Evolutionary conservation across 805 yeast species (phyloP).

Genomic region (Candida qinlingensis): DNA sequence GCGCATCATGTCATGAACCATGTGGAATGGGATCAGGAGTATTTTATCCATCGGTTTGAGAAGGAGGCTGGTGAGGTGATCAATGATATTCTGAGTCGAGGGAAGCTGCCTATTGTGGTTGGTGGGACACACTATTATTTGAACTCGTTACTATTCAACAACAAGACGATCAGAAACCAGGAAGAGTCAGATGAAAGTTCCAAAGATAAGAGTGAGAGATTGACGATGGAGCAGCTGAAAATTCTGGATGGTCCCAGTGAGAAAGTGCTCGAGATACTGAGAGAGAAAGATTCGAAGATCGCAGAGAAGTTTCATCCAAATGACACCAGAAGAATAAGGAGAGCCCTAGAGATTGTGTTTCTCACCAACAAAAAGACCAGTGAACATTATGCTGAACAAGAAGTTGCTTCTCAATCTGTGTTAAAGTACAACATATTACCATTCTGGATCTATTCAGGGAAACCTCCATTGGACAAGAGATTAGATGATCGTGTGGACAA

Average conservation of each 20-base stretch:
- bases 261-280: slow-evolving; percentile 42
- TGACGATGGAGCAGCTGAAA: slow-evolving; percentile 29
- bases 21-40: slow-evolving; percentile 73
- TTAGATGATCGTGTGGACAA: slow-evolving; percentile 77
- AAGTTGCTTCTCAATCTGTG: slow-evolving; percentile 37
- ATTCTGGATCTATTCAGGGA: slow-evolving; percentile 78
- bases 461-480: slow-evolving; percentile 49
- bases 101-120: slow-evolving; percentile 79
- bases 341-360: slow-evolving; percentile 78
- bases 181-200: neutral
- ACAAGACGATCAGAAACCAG: slow-evolving; percentile 49
- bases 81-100: slow-evolving; percentile 55
- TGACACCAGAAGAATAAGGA: slow-evolving; percentile 68
- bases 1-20: slow-evolving; percentile 88
- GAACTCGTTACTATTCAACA: slow-evolving; percentile 68
- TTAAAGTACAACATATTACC: slow-evolving; percentile 59
- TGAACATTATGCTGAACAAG: slow-evolving; percentile 61
- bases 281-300: slow-evolving; percentile 59
- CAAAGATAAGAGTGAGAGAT: slow-evolving; percentile 2
- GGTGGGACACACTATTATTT: slow-evolving; percentile 97
- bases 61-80: slow-evolving; percentile 61
- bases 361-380: slow-evolving; percentile 66
- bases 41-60: slow-evolving; percentile 73
- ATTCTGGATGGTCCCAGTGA: slow-evolving; percentile 55
- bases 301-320: slow-evolving; percentile 88